These are phyloP conservation scores for Pseudofabraea citricarpa DNA, from an alignment of 2,329 filamentous ascomycete genomes.

Conservation along the genomic window DNA sequence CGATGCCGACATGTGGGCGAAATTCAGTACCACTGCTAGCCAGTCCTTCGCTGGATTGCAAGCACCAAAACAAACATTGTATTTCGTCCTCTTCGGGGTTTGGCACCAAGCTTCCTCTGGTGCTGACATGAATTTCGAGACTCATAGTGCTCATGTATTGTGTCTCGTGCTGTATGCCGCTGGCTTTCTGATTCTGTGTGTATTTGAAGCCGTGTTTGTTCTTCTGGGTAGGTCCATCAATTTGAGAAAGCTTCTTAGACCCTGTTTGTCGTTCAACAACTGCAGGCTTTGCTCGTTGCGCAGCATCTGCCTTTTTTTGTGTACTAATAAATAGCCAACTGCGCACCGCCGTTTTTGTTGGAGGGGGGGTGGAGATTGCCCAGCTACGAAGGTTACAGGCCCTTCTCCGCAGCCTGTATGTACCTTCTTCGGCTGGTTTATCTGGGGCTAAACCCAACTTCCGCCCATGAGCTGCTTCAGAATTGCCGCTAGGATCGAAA, in stretches of 20 bases:
- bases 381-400: constrained; percentile 64
- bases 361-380: constrained; percentile 71
- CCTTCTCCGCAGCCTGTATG: constrained; percentile 46
- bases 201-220: constrained; percentile 82
- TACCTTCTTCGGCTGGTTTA: constrained; percentile 43
- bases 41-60: constrained; percentile 67
- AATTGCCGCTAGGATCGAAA: constrained; percentile 63
- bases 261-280: constrained; percentile 9
- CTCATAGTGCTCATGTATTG: constrained; percentile 98
- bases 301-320: constrained; percentile 10
- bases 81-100: constrained; percentile 91
- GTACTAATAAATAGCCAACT: constrained; percentile 54
- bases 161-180: constrained; percentile 74
- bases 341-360: constrained; percentile 63
- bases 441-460: constrained; percentile 43
- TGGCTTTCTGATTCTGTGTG: constrained; percentile 69
- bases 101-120: constrained; percentile 71
- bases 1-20: constrained; percentile 60
- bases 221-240: constrained; percentile 81
- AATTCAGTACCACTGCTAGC: constrained; percentile 43
- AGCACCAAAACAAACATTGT: constrained; percentile 83
- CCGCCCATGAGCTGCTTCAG: constrained; percentile 50
- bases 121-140: constrained; percentile 87
- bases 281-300: constrained; percentile 14
- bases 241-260: constrained; percentile 62